A percentile compares a stretch with the other conserved stretches of the same genome.
phyloP scores from a whole-genome alignment of 2,329 filamentous ascomycete genomes.

The Scytalidium lignicola region DNA sequence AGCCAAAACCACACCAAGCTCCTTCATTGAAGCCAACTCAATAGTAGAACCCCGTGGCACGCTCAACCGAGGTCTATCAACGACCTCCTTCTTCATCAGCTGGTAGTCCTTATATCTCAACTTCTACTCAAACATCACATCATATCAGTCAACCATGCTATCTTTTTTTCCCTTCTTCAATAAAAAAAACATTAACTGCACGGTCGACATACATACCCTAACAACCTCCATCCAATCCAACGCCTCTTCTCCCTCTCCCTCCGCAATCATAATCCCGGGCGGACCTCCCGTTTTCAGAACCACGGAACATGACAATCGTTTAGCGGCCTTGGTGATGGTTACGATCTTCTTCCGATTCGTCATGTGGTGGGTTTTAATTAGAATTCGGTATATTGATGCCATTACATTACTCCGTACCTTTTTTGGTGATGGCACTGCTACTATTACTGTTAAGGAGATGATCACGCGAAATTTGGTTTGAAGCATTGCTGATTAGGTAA shows the following conservation, averaged over 20 bases:
- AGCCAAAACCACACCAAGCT: slow-evolving; percentile 16
- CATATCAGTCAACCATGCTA: too few species aligned
- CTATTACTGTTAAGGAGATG: neutral
- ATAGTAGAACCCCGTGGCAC: neutral
- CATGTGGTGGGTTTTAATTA: slow-evolving; percentile 77
- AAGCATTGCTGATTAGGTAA: too few species aligned
- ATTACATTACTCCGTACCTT: too few species aligned
- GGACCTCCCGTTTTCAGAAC: slow-evolving; percentile 62
- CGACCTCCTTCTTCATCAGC: slow-evolving; percentile 19
- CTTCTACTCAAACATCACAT: slow-evolving; percentile 11
- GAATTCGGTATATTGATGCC: slow-evolving; percentile 31
- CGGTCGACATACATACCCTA: slow-evolving; percentile 17
- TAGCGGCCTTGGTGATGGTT: slow-evolving; percentile 58
- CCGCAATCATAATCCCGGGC: slow-evolving; percentile 76
- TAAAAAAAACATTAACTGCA: too few species aligned
- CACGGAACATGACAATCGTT: slow-evolving; percentile 53
- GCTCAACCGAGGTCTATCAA: slow-evolving; percentile 2
- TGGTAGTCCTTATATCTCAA: slow-evolving; percentile 26
- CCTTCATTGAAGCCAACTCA: slow-evolving; percentile 19
- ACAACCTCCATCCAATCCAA: slow-evolving; percentile 22
- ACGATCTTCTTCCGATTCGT: slow-evolving; percentile 71
- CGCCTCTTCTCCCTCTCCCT: slow-evolving; percentile 39
- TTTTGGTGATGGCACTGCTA: neutral
- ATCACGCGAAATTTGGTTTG: too few species aligned
- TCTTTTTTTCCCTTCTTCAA: neutral